Conservation (phyloP, 2,329 filamentous ascomycete genomes). For the Bertia moriformis region DNA sequence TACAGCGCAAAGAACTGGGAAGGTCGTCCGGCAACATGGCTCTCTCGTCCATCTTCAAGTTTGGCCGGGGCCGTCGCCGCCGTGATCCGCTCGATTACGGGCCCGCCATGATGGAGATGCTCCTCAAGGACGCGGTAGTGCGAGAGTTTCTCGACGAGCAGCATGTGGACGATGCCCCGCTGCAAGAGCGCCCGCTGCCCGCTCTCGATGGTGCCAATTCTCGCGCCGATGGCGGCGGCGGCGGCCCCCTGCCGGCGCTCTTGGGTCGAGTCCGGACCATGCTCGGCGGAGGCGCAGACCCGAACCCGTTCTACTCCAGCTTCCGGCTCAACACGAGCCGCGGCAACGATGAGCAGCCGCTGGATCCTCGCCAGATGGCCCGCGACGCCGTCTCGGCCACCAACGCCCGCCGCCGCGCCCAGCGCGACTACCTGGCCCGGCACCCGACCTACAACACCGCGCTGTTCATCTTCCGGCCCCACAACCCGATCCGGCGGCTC, state of each 20-base stretch:
- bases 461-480: slow-evolving; percentile 70
- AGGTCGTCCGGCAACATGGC: slow-evolving; percentile 60
- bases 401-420: slow-evolving; percentile 69
- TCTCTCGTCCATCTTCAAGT: slow-evolving; percentile 54
- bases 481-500: slow-evolving; percentile 62
- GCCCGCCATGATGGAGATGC: slow-evolving; percentile 83
- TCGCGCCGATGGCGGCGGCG: slow-evolving; percentile 29
- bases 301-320: slow-evolving; percentile 88
- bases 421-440: slow-evolving; percentile 75
- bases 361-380: slow-evolving; percentile 78
- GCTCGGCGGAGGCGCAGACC: slow-evolving; percentile 54
- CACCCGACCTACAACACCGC: slow-evolving; percentile 89
- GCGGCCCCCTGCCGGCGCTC: slow-evolving; percentile 40
- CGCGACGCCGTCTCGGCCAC: slow-evolving; percentile 76
- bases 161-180: slow-evolving; percentile 19
- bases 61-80: slow-evolving; percentile 41
- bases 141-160: slow-evolving; percentile 79
- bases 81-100: slow-evolving; percentile 85
- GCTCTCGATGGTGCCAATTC: slow-evolving; percentile 17
- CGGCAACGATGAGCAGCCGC: slow-evolving; percentile 54
- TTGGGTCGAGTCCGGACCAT: slow-evolving; percentile 45
- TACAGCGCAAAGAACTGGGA: slow-evolving; percentile 78
- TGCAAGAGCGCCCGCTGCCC: slow-evolving; percentile 16
- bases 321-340: slow-evolving; percentile 52
- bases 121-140: slow-evolving; percentile 89